Base-by-base conservation (phyloP, 176 grass and related monocot species). In the Carex scoparia region DNA sequence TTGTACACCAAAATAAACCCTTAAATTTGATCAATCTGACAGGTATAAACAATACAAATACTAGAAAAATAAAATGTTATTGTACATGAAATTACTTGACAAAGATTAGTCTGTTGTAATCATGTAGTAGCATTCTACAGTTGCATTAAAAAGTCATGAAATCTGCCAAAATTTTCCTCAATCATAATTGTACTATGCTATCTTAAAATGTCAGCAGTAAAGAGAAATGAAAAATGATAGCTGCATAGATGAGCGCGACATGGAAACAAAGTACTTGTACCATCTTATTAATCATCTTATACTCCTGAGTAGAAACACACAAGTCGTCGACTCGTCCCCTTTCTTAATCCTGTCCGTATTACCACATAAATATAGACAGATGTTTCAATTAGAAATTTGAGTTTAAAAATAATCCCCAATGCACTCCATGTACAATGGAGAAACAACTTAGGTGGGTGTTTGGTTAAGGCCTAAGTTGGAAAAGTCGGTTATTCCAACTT, bases 21-120 rank as follows among this genome's bases (percentile, higher is more conserved):
- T 8, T 70, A 70, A 13, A 57, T 33, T 78, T 78, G 51, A 78
- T 78, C 74, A 55, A 78, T 33, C 51, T 32, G 49, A 78, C 74
- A 56, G 48, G 11, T 77, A 30, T 8, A 55, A 77, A 78, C 28
- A 56, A 57, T 33, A 78, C 12, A 76, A 54, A 32, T 78, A 32
- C 74, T 15, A 33, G 51, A 56, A 49, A 15, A 78, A 40, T 18
- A 42, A 33, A 33, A 78, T 78, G 49, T 15, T 16, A 57, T 57
- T 57, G 11, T 56, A 78, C 74, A 78, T 9, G 15, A 78, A 77
- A 78, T 57, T 56, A 77, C 73, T 77, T 56, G 7, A 77, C 56
- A 56, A 56, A 55, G 27, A 77, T 77, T 78, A 55, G 48, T 10
- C 8, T 56, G 72, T 31, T 56, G 28, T 35, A 10, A 16, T 56